A percentile compares a stretch with the other conserved stretches of the same genome.
Evolutionary conservation across 129 eudicot genomes (phyloP).

Genomic region (Oenanthe sinensis): DNA sequence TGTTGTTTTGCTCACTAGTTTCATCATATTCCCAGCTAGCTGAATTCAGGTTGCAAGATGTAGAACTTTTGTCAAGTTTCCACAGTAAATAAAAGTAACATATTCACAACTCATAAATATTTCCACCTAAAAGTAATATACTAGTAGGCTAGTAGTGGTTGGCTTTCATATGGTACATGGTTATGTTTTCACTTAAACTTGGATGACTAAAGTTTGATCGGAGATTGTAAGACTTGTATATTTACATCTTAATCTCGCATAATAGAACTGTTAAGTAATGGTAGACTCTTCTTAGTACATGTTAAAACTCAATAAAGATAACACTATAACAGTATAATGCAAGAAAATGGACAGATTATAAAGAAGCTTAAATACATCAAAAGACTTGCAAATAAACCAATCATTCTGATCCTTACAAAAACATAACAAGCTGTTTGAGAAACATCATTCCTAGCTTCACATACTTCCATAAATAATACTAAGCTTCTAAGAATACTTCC

Average conservation of each 20-base stretch:
- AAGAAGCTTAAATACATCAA: constrained; percentile 1
- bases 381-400: not conserved
- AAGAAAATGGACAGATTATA: not conserved
- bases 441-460: not conserved
- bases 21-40: too few species aligned
- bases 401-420: not conserved
- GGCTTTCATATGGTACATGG: not conserved
- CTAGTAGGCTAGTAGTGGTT: too few species aligned
- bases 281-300: too few species aligned
- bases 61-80: too few species aligned
- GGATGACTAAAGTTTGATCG: not conserved
- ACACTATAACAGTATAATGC: not conserved
- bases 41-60: too few species aligned
- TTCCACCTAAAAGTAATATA: too few species aligned
- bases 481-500: not conserved
- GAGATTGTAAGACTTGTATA: not conserved
- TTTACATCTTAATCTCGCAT: too few species aligned
- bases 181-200: not conserved
- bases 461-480: not conserved
- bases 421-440: not conserved
- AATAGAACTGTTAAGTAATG: too few species aligned
- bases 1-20: not conserved
- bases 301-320: too few species aligned
- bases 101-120: too few species aligned
- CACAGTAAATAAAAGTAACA: too few species aligned